These are phyloP conservation scores for Fusarium denticulatum DNA, from an alignment of 2,329 filamentous ascomycete genomes.

Conservation along the genomic window DNA sequence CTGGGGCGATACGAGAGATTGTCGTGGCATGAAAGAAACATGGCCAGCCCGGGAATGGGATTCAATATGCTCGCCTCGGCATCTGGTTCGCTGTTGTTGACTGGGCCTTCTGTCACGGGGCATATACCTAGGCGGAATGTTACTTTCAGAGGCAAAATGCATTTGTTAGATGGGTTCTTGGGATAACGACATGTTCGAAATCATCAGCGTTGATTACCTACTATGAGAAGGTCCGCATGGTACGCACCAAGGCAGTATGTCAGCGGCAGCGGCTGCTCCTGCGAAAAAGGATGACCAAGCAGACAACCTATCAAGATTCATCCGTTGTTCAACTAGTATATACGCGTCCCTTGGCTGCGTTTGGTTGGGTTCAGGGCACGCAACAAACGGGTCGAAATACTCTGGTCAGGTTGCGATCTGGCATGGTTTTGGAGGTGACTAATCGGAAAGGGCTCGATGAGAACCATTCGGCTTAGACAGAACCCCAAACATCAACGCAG, in stretches of 20 bases:
- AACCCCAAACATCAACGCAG: not conserved
- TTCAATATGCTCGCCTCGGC: not conserved
- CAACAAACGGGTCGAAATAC: not conserved
- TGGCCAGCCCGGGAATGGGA: not conserved
- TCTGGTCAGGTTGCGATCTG: not conserved
- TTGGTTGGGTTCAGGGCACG: not conserved
- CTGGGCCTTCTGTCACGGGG: constrained; percentile 5
- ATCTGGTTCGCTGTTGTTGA: constrained; percentile 9
- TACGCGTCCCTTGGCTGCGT: not conserved
- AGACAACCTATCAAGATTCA: not conserved
- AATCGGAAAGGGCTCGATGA: not conserved
- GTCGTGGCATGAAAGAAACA: not conserved
- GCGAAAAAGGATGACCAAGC: not conserved
- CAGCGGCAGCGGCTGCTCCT: not conserved
- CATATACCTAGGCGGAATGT: not conserved
- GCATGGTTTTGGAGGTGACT: not conserved
- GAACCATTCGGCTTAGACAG: not conserved
- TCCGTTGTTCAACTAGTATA: not conserved
- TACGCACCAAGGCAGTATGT: constrained; percentile 10
- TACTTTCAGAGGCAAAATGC: not conserved
- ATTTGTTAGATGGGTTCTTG: not conserved
- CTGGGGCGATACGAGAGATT: not conserved
- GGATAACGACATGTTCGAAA: constrained; percentile 4
- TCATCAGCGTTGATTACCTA: not conserved
- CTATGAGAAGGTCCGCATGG: not conserved